Evolutionary conservation across 2,329 filamentous ascomycete genomes (phyloP).

Genomic region (Phialocephala sp.): DNA sequence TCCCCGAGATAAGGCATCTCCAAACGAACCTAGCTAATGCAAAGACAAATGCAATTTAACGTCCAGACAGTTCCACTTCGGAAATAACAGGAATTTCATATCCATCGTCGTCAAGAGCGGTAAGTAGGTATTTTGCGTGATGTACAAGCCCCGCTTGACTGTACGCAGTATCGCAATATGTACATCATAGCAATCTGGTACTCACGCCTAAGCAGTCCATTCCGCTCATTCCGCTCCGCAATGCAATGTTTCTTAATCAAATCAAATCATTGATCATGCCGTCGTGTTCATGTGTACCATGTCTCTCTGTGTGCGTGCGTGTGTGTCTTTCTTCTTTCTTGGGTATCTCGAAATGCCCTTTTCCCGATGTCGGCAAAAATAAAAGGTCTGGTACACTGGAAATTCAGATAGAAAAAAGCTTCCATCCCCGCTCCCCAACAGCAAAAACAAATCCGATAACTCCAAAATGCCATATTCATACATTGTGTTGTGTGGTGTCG

Average conservation of each 20-base stretch:
- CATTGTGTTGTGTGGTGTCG: conserved; percentile 15
- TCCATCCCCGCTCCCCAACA: conserved; percentile 11
- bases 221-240: neutral
- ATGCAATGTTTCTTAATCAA: conserved; percentile 8
- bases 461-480: conserved; percentile 31
- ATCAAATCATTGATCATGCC: conserved; percentile 29
- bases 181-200: conserved; percentile 25
- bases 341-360: conserved; percentile 34
- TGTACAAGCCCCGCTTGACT: conserved; percentile 3
- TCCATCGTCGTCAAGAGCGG: neutral
- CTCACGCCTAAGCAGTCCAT: conserved; percentile 10
- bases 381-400: conserved; percentile 9
- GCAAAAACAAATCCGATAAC: conserved; percentile 18
- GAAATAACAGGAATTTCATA: neutral
- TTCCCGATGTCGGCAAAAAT: conserved; percentile 26
- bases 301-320: conserved; percentile 14
- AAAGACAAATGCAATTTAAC: neutral
- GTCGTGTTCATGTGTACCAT: conserved; percentile 28
- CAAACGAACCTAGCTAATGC: conserved; percentile 6
- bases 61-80: neutral
- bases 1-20: neutral
- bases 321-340: conserved; percentile 12
- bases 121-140: neutral
- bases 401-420: conserved; percentile 17
- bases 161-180: conserved; percentile 22